These are phyloP conservation scores for Diaporthe sp. DNA, from an alignment of 2,329 filamentous ascomycete species.

Conservation along the genomic window DNA sequence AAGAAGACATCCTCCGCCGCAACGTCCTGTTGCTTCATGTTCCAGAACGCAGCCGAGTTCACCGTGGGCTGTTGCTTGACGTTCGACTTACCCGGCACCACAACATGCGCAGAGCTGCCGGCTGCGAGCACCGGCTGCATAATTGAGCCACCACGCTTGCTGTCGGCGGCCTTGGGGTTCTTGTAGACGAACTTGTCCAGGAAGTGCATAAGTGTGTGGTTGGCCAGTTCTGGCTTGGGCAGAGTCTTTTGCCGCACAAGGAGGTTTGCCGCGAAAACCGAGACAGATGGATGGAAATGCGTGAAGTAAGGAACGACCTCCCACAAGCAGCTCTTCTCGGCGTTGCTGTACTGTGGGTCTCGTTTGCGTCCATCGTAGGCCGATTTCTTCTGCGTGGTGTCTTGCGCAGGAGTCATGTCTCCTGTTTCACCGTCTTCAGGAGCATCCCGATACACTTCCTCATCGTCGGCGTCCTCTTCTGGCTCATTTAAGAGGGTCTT, in stretches of 20 bases:
- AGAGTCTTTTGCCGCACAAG: conserved; percentile 78
- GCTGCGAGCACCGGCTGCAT: conserved; percentile 86
- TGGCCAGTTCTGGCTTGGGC: conserved; percentile 89
- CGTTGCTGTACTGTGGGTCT: conserved; percentile 91
- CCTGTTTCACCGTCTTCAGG: conserved; percentile 73
- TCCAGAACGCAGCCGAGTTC: conserved; percentile 93
- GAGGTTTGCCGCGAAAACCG: conserved; percentile 82
- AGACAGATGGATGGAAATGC: conserved; percentile 95
- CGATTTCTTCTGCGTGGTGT: conserved; percentile 41
- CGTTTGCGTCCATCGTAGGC: conserved; percentile 90
- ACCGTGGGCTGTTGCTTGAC: conserved; percentile 60
- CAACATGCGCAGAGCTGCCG: conserved; percentile 67
- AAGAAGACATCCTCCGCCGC: conserved; percentile 96
- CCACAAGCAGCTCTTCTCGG: conserved; percentile 94
- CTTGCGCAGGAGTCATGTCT: conserved; percentile 43
- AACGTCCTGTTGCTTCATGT: conserved; percentile 88
- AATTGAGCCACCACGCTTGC: conserved; percentile 84
- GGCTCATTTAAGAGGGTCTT: conserved; percentile 83
- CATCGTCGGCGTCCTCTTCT: conserved; percentile 81
- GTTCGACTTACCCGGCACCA: conserved; percentile 64
- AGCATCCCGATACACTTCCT: conserved; percentile 65
- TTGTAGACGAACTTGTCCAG: conserved; percentile 99
- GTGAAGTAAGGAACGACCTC: conserved; percentile 82
- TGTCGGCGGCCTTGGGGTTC: conserved; percentile 81
- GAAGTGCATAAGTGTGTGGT: conserved; percentile 94